Percentiles rank a stretch among this genome's conserved stretches.
Conservation (phyloP, 345 rosid genomes). For the Raphanus sativus region DNA sequence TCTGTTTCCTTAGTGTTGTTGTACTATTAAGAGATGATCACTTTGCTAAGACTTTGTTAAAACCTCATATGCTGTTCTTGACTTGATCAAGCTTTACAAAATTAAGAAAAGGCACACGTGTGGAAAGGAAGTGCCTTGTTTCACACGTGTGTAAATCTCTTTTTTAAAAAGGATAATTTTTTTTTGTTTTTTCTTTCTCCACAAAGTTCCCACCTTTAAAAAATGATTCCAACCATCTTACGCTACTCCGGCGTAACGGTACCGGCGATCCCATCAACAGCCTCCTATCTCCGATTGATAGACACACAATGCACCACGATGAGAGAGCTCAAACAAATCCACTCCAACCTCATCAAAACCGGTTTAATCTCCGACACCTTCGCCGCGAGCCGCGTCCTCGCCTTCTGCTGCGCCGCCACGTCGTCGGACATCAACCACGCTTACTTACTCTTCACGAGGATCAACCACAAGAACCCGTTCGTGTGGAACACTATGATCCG, state of each 20-base stretch:
- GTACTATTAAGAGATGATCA: constrained; percentile 30
- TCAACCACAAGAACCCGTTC: constrained; percentile 51
- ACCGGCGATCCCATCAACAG: neutral
- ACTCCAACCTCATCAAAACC: constrained; percentile 70
- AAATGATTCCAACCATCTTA: constrained; percentile 24
- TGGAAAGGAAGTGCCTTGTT: neutral
- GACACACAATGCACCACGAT: constrained; percentile 52
- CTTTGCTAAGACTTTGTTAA: neutral
- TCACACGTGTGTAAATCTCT: constrained; percentile 21
- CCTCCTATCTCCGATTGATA: constrained; percentile 48
- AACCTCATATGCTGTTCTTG: neutral
- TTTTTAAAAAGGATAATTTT: neutral
- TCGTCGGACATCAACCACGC: constrained; percentile 66
- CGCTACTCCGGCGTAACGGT: constrained; percentile 10
- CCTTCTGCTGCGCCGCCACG: constrained; percentile 49
- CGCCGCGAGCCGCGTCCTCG: constrained; percentile 65
- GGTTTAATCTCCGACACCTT: constrained; percentile 49
- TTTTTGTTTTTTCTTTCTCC: neutral
- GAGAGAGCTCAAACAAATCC: constrained; percentile 66
- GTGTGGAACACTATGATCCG: constrained; percentile 76
- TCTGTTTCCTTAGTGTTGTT: neutral
- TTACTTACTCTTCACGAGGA: constrained; percentile 49
- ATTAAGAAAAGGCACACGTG: neutral
- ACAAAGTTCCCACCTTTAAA: constrained; percentile 16
- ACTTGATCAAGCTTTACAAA: neutral